Conservation (phyloP, 2,329 filamentous ascomycete genomes). For the Botrytis squamosa region DNA sequence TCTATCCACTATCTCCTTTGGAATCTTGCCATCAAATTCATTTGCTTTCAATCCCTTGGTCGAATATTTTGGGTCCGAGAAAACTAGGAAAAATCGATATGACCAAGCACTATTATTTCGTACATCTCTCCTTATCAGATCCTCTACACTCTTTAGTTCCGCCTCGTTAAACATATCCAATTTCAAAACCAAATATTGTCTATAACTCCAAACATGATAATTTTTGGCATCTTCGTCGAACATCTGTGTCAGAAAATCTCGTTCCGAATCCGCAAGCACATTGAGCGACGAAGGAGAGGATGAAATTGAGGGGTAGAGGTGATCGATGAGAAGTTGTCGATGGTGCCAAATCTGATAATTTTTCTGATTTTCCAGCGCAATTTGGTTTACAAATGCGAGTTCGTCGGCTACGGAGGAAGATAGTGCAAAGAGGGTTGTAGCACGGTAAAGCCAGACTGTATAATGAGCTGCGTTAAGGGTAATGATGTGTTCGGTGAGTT, state of each 20-base stretch:
- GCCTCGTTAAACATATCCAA: slow-evolving; percentile 62
- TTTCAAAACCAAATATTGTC: slow-evolving; percentile 67
- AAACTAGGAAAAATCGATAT: slow-evolving; percentile 92
- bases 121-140: slow-evolving; percentile 74
- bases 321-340: slow-evolving; percentile 63
- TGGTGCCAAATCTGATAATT: slow-evolving; percentile 98
- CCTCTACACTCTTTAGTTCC: slow-evolving; percentile 70
- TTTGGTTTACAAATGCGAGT: slow-evolving; percentile 79
- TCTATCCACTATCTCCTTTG: slow-evolving; percentile 63
- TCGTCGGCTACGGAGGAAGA: slow-evolving; percentile 48
- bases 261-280: slow-evolving; percentile 63
- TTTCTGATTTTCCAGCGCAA: slow-evolving; percentile 82
- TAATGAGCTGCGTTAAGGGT: slow-evolving; percentile 94
- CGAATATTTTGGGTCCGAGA: slow-evolving; percentile 57
- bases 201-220: slow-evolving; percentile 97
- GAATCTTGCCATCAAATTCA: slow-evolving; percentile 55
- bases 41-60: slow-evolving; percentile 51
- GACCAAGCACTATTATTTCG: slow-evolving; percentile 98
- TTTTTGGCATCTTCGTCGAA: slow-evolving; percentile 89
- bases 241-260: slow-evolving; percentile 75
- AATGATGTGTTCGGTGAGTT: slow-evolving; percentile 86
- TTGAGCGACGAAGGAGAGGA: slow-evolving; percentile 54
- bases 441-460: slow-evolving; percentile 96
- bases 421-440: slow-evolving; percentile 70
- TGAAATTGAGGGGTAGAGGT: slow-evolving; percentile 59